A percentile compares a stretch with the other conserved stretches of the same genome.
Conservation (phyloP, 2,329 filamentous ascomycete genomes). For the Arthrobotrys iridis region DNA sequence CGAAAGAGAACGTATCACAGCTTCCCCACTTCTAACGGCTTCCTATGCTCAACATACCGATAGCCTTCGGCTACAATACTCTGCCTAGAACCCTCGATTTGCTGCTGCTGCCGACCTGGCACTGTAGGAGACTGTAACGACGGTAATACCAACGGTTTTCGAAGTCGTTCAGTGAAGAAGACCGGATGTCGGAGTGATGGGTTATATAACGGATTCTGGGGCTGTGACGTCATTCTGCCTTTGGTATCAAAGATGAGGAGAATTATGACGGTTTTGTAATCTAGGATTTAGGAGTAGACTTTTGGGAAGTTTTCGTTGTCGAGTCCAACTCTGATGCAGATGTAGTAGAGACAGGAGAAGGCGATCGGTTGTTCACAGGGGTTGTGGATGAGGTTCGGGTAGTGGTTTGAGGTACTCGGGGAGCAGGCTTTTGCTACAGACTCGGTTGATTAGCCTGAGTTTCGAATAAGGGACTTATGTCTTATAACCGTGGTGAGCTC, state of each 20-base stretch:
- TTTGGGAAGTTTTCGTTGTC: neutral
- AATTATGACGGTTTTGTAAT: neutral
- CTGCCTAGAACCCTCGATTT: conserved; percentile 58
- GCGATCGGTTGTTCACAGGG: neutral
- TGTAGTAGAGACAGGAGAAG: neutral
- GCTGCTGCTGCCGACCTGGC: conserved; percentile 56
- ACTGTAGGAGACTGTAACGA: conserved; percentile 58
- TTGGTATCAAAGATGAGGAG: neutral
- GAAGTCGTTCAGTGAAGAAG: conserved; percentile 75
- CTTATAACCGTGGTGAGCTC: neutral
- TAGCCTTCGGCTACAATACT: conserved; percentile 72
- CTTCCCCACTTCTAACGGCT: conserved; percentile 40
- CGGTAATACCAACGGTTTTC: conserved; percentile 64
- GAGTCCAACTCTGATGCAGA: neutral
- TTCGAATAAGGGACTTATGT: no score
- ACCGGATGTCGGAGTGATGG: conserved; percentile 75
- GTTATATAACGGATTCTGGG: conserved; percentile 63
- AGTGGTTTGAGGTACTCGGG: conserved; percentile 25
- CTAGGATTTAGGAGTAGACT: neutral
- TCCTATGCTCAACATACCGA: conserved; percentile 65
- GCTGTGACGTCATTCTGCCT: conserved; percentile 42
- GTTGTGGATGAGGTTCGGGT: conserved; percentile 26
- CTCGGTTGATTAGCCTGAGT: neutral
- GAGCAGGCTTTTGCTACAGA: conserved; percentile 8
- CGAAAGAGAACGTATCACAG: neutral